A percentile compares a stretch with the other conserved stretches of the same genome.
Conservation (phyloP, 345 rosid species). For the Aquilaria malaccensis region DNA sequence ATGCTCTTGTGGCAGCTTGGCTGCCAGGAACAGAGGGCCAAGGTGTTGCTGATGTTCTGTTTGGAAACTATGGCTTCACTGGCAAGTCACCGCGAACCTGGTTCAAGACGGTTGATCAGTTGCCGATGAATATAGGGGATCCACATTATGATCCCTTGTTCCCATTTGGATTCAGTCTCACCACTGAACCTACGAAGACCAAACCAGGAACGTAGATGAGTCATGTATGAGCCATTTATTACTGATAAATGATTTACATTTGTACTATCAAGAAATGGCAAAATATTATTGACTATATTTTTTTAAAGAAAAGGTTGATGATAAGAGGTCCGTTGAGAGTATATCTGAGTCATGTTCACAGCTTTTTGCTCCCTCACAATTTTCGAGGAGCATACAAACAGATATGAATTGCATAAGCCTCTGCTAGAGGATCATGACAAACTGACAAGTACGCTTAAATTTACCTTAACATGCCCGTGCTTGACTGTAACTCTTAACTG, state of each 20-base stretch:
- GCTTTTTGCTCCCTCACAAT: too few relatives aligned
- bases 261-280: not conserved
- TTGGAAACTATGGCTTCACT: slow-evolving; percentile 43
- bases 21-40: slow-evolving; percentile 51
- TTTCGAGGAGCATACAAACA: too few relatives aligned
- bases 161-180: slow-evolving; percentile 58
- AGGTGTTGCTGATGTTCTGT: slow-evolving; percentile 42
- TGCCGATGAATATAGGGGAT: slow-evolving; percentile 71
- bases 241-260: not conserved
- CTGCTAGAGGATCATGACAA: too few relatives aligned
- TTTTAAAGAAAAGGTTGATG: too few relatives aligned
- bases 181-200: slow-evolving; percentile 13
- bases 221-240: too few relatives aligned
- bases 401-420: too few relatives aligned
- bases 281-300: too few relatives aligned
- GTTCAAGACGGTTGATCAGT: slow-evolving; percentile 64
- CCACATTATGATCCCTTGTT: slow-evolving; percentile 48
- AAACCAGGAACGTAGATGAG: not conserved
- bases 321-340: too few relatives aligned
- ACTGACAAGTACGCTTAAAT: too few relatives aligned
- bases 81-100: slow-evolving; percentile 55
- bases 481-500: too few relatives aligned
- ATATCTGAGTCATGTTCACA: too few relatives aligned
- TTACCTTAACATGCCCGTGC: too few relatives aligned
- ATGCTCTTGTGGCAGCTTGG: slow-evolving; percentile 51